Percentiles rank a stretch among this genome's conserved stretches.
phyloP scores from a whole-genome alignment of 352 stramenopile genomes.

The Globisporangium ultimum region DNA sequence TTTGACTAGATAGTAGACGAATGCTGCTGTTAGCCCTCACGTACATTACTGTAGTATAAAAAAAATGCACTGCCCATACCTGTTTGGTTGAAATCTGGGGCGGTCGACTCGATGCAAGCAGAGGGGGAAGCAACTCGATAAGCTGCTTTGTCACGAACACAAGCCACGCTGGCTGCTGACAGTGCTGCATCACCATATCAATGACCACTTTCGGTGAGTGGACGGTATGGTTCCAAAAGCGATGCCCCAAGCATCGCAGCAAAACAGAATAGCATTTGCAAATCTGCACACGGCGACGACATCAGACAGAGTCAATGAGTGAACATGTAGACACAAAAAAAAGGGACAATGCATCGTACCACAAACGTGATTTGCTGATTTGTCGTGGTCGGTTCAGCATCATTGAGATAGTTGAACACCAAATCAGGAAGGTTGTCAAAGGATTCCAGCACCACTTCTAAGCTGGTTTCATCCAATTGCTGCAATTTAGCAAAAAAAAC shows the following conservation, averaged over 20 bases:
- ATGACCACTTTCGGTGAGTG: slow-evolving; percentile 62
- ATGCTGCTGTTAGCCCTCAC: slow-evolving; percentile 5
- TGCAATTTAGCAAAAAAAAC: slow-evolving; percentile 16
- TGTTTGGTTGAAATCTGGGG: slow-evolving; percentile 44
- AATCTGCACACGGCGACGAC: slow-evolving; percentile 36
- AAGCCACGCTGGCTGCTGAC: slow-evolving; percentile 51
- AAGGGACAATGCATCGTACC: slow-evolving; percentile 26
- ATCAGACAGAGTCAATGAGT: background rate
- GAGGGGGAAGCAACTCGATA: slow-evolving; percentile 60
- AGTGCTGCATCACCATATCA: slow-evolving; percentile 71
- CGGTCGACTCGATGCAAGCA: slow-evolving; percentile 70
- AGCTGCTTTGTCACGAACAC: slow-evolving; percentile 82
- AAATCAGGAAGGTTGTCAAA: slow-evolving; percentile 86
- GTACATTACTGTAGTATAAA: background rate
- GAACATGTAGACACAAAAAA: background rate
- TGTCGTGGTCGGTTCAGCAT: slow-evolving; percentile 53
- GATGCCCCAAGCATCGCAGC: slow-evolving; percentile 67
- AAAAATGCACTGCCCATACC: slow-evolving; percentile 9
- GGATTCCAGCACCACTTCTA: slow-evolving; percentile 77
- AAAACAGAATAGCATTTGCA: slow-evolving; percentile 79
- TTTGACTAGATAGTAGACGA: slow-evolving; percentile 28
- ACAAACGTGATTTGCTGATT: slow-evolving; percentile 77
- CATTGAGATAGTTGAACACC: slow-evolving; percentile 82
- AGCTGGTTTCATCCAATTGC: slow-evolving; percentile 77
- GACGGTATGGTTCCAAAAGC: slow-evolving; percentile 84